These are phyloP conservation scores for Diatrype stigma DNA, from an alignment of 2,329 filamentous ascomycete species.

Conservation along the genomic window DNA sequence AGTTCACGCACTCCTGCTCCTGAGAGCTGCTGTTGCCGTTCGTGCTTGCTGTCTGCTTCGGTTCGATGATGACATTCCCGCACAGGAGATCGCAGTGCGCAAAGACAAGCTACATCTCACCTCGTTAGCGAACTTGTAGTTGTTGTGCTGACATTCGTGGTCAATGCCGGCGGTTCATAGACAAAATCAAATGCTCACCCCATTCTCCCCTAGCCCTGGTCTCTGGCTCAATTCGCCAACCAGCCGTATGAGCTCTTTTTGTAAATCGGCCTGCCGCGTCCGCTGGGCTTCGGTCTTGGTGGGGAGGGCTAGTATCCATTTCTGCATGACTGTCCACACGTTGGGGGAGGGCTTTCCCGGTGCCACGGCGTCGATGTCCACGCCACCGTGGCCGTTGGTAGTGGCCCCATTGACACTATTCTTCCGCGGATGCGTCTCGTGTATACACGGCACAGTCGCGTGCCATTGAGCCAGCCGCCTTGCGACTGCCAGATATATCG, in stretches of 20 bases:
- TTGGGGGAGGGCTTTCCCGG: constrained; percentile 74
- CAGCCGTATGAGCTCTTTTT: constrained; percentile 69
- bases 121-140: background rate
- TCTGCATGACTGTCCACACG: constrained; percentile 92
- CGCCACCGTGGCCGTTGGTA: constrained; percentile 30
- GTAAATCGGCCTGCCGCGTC: constrained; percentile 62
- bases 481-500: constrained; percentile 80
- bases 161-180: no score
- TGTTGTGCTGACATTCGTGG: no score
- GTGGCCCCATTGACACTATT: constrained; percentile 31
- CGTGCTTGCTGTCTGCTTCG: constrained; percentile 27
- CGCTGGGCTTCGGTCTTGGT: constrained; percentile 65
- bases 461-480: constrained; percentile 90
- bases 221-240: constrained; percentile 69
- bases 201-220: constrained; percentile 69
- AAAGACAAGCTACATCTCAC: constrained; percentile 80
- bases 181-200: constrained; percentile 48
- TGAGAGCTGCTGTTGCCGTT: constrained; percentile 29
- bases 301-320: constrained; percentile 88
- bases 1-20: constrained; percentile 56
- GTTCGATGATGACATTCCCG: constrained; percentile 89
- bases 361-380: constrained; percentile 47
- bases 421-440: constrained; percentile 30
- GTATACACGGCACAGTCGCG: constrained; percentile 61
- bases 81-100: constrained; percentile 94